phyloP scores from a whole-genome alignment of 2,329 filamentous ascomycete species.

The Aspergillus japonicus region DNA sequence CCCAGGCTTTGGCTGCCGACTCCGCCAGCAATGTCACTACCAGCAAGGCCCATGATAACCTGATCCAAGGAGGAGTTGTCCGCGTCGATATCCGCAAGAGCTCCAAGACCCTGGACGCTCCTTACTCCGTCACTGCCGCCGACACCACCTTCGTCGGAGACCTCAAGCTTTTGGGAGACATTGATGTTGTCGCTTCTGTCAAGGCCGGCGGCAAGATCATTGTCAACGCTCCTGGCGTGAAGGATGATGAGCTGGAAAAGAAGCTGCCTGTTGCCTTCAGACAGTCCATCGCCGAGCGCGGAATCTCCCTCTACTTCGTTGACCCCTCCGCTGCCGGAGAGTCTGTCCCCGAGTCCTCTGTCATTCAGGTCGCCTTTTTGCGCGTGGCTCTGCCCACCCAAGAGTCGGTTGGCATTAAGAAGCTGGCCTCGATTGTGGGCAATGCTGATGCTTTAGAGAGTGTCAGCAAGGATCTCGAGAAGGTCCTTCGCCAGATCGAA shows the following conservation, averaged over 20 bases:
- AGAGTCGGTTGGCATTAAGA: conserved; percentile 62
- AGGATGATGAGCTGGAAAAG: conserved; percentile 88
- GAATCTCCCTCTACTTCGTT: conserved; percentile 70
- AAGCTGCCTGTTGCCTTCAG: conserved; percentile 69
- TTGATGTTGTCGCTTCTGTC: conserved; percentile 70
- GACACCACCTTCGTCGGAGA: conserved; percentile 78
- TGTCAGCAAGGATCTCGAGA: conserved; percentile 60
- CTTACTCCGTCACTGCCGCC: conserved; percentile 76
- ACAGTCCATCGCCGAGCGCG: conserved; percentile 68
- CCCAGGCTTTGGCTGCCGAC: conserved; percentile 60
- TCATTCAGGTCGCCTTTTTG: conserved; percentile 81
- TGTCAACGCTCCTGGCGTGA: conserved; percentile 73
- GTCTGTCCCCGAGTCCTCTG: conserved; percentile 64
- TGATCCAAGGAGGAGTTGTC: conserved; percentile 70
- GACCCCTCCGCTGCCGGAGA: conserved; percentile 69
- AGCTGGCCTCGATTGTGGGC: conserved; percentile 62
- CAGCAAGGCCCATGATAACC: conserved; percentile 60
- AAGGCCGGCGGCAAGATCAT: conserved; percentile 71
- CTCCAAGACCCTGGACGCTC: conserved; percentile 77
- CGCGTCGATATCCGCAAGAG: conserved; percentile 84
- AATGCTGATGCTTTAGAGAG: conserved; percentile 63
- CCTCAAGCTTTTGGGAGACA: conserved; percentile 73
- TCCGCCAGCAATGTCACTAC: conserved; percentile 61
- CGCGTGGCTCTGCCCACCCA: conserved; percentile 69
- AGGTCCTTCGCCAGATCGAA: conserved; percentile 69